Evolutionary conservation across 345 rosid genomes (phyloP).

Genomic region (Linum tenue): DNA sequence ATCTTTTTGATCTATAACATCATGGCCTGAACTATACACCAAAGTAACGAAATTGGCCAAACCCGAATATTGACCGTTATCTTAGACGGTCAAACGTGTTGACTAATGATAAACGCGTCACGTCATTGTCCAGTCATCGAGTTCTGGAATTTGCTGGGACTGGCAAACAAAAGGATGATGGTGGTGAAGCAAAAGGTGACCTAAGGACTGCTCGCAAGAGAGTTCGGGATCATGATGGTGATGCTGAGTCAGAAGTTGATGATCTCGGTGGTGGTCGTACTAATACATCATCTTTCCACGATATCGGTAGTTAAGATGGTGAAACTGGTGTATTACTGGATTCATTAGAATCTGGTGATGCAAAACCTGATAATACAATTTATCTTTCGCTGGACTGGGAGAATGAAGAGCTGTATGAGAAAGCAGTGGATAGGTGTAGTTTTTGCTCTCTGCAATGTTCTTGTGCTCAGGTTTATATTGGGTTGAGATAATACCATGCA

Average conservation of each 20-base stretch:
- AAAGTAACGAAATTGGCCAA: too few species aligned
- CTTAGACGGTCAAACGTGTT: too few species aligned
- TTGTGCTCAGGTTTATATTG: neutral
- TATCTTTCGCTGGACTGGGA: slow-evolving; percentile 93
- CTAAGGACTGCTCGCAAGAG: slow-evolving; percentile 63
- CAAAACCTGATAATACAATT: slow-evolving; percentile 49
- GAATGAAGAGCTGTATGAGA: slow-evolving; percentile 82
- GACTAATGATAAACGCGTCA: too few species aligned
- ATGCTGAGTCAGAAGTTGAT: slow-evolving; percentile 67
- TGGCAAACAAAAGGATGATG: slow-evolving; percentile 44
- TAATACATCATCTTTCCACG: slow-evolving; percentile 30
- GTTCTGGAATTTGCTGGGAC: slow-evolving; percentile 86
- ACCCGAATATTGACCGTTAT: too few species aligned
- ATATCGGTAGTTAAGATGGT: slow-evolving; percentile 39
- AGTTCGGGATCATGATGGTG: slow-evolving; percentile 63
- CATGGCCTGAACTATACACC: too few species aligned
- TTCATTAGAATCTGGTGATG: slow-evolving; percentile 31
- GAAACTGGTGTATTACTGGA: slow-evolving; percentile 28
- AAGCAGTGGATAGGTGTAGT: slow-evolving; percentile 69
- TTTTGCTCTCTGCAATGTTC: slow-evolving; percentile 6
- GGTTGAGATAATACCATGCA: neutral
- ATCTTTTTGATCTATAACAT: too few species aligned
- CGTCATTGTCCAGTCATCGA: too few species aligned
- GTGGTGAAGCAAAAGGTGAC: slow-evolving; percentile 41
- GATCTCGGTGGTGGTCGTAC: slow-evolving; percentile 36